A percentile compares a stretch with the other conserved stretches of the same genome.
Evolutionary conservation across 2,329 filamentous ascomycete species (phyloP).

Genomic region (Alternaria ventricosa): DNA sequence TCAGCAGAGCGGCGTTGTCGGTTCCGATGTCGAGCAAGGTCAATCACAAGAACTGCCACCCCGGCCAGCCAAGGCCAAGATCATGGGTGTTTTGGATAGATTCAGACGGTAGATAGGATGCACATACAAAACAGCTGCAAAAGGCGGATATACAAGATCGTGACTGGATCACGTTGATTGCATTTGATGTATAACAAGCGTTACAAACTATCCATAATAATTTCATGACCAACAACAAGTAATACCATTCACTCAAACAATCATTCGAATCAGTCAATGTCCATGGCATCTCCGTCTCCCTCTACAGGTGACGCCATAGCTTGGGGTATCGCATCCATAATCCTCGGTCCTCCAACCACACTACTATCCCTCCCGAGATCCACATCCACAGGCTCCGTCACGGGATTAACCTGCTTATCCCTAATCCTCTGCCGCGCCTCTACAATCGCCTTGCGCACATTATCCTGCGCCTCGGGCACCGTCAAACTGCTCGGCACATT

Average conservation of each 20-base stretch:
- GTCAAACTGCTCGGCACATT: slow-evolving; percentile 77
- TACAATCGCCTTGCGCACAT: slow-evolving; percentile 81
- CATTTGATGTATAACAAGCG: neutral
- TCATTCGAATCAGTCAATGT: slow-evolving; percentile 58
- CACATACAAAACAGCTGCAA: neutral
- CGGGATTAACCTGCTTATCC: slow-evolving; percentile 59
- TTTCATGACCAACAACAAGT: neutral
- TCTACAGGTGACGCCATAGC: slow-evolving; percentile 6
- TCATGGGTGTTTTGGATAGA: slow-evolving; percentile 35
- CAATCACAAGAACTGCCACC: slow-evolving; percentile 31
- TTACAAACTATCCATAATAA: neutral
- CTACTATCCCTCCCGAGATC: slow-evolving; percentile 1
- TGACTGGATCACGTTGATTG: slow-evolving; percentile 2
- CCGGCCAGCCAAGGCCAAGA: slow-evolving; percentile 39
- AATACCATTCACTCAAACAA: neutral
- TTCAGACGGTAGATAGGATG: slow-evolving; percentile 31
- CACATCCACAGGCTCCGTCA: slow-evolving; percentile 36
- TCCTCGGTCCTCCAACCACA: neutral
- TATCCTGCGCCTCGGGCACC: slow-evolving; percentile 73
- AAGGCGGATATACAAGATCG: neutral
- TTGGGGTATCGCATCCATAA: slow-evolving; percentile 13
- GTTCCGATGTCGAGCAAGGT: slow-evolving; percentile 26
- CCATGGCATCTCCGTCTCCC: slow-evolving; percentile 69
- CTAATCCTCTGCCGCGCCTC: slow-evolving; percentile 75
- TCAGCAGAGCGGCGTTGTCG: slow-evolving; percentile 42